These are phyloP conservation scores for Polygonum maritimum DNA, from an alignment of 148 eudicot genomes.

Conservation along the genomic window DNA sequence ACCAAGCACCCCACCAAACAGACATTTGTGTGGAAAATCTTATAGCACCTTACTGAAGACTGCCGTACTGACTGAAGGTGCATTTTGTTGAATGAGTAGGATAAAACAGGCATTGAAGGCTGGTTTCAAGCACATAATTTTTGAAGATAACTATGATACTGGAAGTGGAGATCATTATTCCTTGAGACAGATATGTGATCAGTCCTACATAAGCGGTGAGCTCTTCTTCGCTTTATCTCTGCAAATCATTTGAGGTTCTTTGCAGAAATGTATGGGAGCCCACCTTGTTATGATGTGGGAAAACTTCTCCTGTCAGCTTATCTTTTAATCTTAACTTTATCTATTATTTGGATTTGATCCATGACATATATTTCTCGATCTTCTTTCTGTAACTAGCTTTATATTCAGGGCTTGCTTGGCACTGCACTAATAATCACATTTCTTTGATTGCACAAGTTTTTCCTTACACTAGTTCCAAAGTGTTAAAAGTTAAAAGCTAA, in stretches of 20 bases:
- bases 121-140: conserved; percentile 86
- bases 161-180: conserved; percentile 99
- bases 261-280: background rate
- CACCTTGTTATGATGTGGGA: background rate
- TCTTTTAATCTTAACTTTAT: background rate
- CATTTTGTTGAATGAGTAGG: conserved; percentile 26
- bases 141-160: conserved; percentile 98
- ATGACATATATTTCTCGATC: background rate
- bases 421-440: too few species aligned
- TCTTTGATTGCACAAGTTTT: too few species aligned
- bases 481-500: too few species aligned
- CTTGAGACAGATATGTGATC: conserved; percentile 95
- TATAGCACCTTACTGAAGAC: background rate
- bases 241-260: background rate
- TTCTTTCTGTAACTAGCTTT: background rate
- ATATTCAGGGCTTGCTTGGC: too few species aligned
- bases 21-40: background rate
- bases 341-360: background rate
- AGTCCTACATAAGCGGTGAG: conserved; percentile 80
- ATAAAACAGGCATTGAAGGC: conserved; percentile 92
- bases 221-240: background rate
- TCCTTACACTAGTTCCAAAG: too few species aligned
- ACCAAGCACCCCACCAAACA: background rate
- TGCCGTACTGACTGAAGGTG: background rate
- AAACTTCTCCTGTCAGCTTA: background rate